phyloP scores from a whole-genome alignment of 2,329 filamentous ascomycete species.

The Sporothrix curviconia region DNA sequence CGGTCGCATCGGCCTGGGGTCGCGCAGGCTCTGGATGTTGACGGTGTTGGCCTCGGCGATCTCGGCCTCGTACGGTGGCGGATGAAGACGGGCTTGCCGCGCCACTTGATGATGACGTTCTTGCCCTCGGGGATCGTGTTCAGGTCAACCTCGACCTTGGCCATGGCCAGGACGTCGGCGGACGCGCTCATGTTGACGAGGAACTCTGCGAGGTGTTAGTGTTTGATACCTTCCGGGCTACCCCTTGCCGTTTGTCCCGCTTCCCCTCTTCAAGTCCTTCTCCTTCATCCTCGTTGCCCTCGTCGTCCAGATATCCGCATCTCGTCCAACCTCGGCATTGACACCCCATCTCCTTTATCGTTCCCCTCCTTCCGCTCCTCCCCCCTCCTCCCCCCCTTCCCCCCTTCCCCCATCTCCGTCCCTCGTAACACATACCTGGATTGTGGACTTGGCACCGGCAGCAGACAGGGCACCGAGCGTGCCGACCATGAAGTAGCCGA shows the following conservation, averaged over 20 bases:
- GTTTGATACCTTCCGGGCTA: background rate
- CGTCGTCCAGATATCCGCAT: no score
- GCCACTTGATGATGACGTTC: conserved; percentile 99
- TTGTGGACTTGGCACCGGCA: conserved; percentile 92
- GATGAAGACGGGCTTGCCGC: conserved; percentile 99
- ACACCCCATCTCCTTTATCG: no score
- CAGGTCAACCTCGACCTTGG: conserved; percentile 98
- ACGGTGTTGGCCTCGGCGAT: conserved; percentile 91
- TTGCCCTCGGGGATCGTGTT: conserved; percentile 93
- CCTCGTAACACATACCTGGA: no score
- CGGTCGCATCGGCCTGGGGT: conserved; percentile 90
- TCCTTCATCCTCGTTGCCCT: no score
- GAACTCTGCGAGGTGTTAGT: conserved; percentile 64
- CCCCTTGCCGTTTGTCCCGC: background rate
- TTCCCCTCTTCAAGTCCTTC: no score
- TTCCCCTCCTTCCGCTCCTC: no score
- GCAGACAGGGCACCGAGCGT: conserved; percentile 87
- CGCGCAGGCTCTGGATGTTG: conserved; percentile 75
- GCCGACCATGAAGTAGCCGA: conserved; percentile 98
- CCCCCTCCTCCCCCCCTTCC: no score
- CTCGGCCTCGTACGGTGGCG: conserved; percentile 92
- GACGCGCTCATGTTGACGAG: conserved; percentile 99
- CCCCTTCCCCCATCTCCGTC: no score
- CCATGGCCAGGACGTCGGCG: conserved; percentile 96
- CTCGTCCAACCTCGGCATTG: no score